Base-by-base conservation (phyloP, 805 yeast genomes). In the Teunomyces tritomae region DNA sequence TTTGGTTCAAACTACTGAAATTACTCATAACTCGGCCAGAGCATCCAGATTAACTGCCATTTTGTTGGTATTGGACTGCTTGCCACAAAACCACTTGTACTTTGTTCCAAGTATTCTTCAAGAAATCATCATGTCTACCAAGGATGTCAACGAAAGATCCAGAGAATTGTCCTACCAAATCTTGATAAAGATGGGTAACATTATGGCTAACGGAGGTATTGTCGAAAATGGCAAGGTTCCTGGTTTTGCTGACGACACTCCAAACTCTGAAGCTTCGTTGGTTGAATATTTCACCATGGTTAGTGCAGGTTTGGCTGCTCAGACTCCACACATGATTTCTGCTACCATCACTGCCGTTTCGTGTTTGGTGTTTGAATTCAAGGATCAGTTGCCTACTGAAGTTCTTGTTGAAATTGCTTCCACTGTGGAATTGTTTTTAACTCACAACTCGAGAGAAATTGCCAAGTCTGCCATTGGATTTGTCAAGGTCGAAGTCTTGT, bases 381-480 rank as follows among this genome's bases (percentile, higher is more conserved):
- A 85, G 57, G 80, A 80, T 46, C 71, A 74, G 32, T 74, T 94
- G 51, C 79, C 83, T 9, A 57, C 71, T 24, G 85, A 81, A 10
- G 73, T 84, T 44, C 70, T 89, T 37, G 62, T 80, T 53, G 98
- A 94, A 61, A 73, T 94, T 37, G 80, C 89, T 20, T 83, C 90
- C 8, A 90, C 97, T 1, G 87, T 94, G 45, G 96, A 90, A 64
- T 73, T 91, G 56, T 92, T 91, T 67, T 78, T 94, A 65, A 88
- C 96, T 13, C 90, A 96, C 39, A 87, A 87, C 61, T 89, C 89
- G 36, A 80, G 95, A 56, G 99, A 94, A 70, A 90, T 94, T 61
- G 97, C 92, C 52, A 90, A 91, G 66, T 80, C 97, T 30, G 89
- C 96, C 8, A 83, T 94, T 60, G 99, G 99, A 2, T 92, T 92